Evolutionary conservation across 1,284 basidiomycete species (phyloP).

Genomic region (Trichosporon faecale): DNA sequence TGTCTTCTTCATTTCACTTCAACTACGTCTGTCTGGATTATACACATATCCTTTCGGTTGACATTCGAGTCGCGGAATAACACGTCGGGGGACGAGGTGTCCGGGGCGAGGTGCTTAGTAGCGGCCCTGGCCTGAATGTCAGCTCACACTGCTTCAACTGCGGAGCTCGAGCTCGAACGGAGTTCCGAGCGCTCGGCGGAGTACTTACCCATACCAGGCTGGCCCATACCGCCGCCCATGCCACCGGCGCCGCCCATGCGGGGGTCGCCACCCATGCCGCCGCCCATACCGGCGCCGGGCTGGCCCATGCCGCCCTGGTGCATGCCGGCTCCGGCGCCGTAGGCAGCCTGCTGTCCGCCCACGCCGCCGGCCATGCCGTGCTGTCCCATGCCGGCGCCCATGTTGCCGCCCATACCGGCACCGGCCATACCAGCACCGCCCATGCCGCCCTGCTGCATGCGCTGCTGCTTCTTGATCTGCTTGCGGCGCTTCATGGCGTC

Average conservation of each 20-base stretch:
- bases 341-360: constrained; percentile 3
- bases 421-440: constrained; percentile 6
- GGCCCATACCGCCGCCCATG: constrained; percentile 14
- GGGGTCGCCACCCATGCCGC: constrained; percentile 10
- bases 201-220: constrained; percentile 7
- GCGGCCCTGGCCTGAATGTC: constrained; percentile 8
- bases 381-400: constrained; percentile 8
- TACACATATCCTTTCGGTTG: neutral
- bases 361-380: constrained; percentile 9
- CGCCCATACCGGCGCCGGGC: constrained; percentile 7
- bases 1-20: neutral
- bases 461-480: constrained; percentile 17
- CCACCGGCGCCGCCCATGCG: neutral
- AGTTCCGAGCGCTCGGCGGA: neutral
- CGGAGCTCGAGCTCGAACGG: neutral
- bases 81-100: no score
- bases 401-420: constrained; percentile 1
- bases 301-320: no score
- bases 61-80: neutral
- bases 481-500: constrained; percentile 16
- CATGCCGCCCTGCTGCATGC: neutral
- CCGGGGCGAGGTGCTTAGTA: constrained; percentile 12
- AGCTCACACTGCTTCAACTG: neutral
- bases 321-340: constrained; percentile 2
- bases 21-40: neutral